These are phyloP conservation scores for Pseudonitzschia delicatissima DNA, from an alignment of 108 stramenopile species.

Conservation along the genomic window DNA sequence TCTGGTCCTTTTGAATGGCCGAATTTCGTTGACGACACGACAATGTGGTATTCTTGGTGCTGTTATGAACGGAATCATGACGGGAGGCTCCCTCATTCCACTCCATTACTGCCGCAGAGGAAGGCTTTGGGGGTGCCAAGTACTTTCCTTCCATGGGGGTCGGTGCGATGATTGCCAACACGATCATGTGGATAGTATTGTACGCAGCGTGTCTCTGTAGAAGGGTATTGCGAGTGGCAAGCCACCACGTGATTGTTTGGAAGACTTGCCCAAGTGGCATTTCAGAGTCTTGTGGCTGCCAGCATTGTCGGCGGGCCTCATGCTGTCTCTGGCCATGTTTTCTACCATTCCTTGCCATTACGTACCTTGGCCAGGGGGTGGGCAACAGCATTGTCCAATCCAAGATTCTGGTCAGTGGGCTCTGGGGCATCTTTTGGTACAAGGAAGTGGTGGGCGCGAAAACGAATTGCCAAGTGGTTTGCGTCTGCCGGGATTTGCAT, in stretches of 20 bases:
- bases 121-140: conserved; percentile 36
- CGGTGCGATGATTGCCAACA: conserved; percentile 21
- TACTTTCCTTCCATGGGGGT: conserved; percentile 47
- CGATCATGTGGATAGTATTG: not conserved
- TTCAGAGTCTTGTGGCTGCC: conserved; percentile 55
- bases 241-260: not conserved
- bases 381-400: conserved; percentile 62
- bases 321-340: conserved; percentile 72
- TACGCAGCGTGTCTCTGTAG: not conserved
- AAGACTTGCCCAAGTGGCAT: conserved; percentile 50
- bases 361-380: conserved; percentile 79
- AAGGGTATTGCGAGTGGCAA: not conserved
- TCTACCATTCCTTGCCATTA: conserved; percentile 65
- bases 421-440: conserved; percentile 82
- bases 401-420: conserved; percentile 51
- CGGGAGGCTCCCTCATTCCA: conserved; percentile 61
- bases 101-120: conserved; percentile 56
- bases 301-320: conserved; percentile 42
- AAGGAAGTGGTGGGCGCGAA: conserved; percentile 54
- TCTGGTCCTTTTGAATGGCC: conserved; percentile 1
- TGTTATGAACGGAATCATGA: conserved; percentile 58
- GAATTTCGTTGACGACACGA: conserved; percentile 20
- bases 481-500: conserved; percentile 61
- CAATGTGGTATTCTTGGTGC: conserved; percentile 64
- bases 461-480: conserved; percentile 65